Evolutionary conservation across 2,329 filamentous ascomycete species (phyloP).

Genomic region (Paecilomyces sp.): DNA sequence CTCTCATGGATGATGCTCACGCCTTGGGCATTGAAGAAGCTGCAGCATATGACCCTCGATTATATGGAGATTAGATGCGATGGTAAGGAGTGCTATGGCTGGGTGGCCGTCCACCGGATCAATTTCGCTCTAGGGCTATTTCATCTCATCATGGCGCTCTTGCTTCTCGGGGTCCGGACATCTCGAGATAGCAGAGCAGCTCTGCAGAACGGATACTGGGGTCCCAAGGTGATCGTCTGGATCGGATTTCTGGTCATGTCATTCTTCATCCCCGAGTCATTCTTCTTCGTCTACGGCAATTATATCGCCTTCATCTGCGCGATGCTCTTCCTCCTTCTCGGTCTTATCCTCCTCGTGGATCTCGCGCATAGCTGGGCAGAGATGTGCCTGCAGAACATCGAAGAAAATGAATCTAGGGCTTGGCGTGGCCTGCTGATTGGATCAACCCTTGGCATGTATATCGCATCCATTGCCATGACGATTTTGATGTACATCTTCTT

Average conservation of each 20-base stretch:
- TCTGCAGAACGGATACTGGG: conserved; percentile 98
- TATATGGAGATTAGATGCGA: conserved; percentile 94
- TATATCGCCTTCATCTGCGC: conserved; percentile 84
- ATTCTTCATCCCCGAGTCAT: conserved; percentile 89
- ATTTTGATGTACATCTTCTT: conserved; percentile 98
- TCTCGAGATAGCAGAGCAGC: conserved; percentile 81
- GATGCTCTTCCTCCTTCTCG: conserved; percentile 88
- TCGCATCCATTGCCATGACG: conserved; percentile 86
- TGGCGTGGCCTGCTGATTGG: conserved; percentile 88
- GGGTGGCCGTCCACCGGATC: conserved; percentile 93
- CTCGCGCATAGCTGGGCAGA: conserved; percentile 96
- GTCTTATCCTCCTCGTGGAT: conserved; percentile 86
- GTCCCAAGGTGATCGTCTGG: conserved; percentile 90
- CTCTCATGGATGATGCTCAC: conserved; percentile 99
- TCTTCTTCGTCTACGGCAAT: conserved; percentile 94
- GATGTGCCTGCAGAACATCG: conserved; percentile 89
- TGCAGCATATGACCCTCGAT: conserved; percentile 85
- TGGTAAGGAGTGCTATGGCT: conserved; percentile 86
- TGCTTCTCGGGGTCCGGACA: conserved; percentile 78
- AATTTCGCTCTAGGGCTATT: conserved; percentile 96
- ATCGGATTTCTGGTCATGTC: conserved; percentile 77
- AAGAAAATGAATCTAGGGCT: conserved; percentile 72
- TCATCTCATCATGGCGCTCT: conserved; percentile 75
- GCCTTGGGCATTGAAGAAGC: conserved; percentile 93
- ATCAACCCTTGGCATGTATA: conserved; percentile 88